phyloP scores from a whole-genome alignment of 306 rosid genomes.

The Glycine soja region DNA sequence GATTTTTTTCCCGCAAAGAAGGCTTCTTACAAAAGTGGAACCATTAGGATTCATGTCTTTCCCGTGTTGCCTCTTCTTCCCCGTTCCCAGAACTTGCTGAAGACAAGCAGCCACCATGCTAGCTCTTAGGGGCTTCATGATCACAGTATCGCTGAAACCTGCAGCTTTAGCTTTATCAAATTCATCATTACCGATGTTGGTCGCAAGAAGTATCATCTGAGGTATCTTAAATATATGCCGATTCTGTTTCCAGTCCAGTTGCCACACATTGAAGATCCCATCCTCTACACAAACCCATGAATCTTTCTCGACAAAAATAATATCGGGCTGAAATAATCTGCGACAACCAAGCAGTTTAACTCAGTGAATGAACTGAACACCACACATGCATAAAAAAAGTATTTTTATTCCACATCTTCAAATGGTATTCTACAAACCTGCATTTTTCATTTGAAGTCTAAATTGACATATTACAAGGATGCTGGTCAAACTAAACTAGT shows the following conservation, averaged over 20 bases:
- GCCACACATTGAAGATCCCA: slow-evolving; percentile 56
- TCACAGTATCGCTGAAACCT: slow-evolving; percentile 89
- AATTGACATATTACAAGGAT: too few species aligned
- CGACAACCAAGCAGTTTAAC: slow-evolving; percentile 48
- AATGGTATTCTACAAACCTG: too few species aligned
- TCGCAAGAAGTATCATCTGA: slow-evolving; percentile 84
- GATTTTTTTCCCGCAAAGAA: slow-evolving; percentile 81
- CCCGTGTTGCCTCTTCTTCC: slow-evolving; percentile 77
- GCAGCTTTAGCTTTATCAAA: slow-evolving; percentile 73
- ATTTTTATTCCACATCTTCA: too few species aligned
- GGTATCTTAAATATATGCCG: slow-evolving; percentile 69
- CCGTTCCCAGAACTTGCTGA: slow-evolving; percentile 87
- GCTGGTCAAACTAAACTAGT: neutral
- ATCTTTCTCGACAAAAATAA: slow-evolving; percentile 89
- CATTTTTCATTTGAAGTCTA: too few species aligned
- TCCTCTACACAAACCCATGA: slow-evolving; percentile 78
- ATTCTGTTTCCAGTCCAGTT: slow-evolving; percentile 76
- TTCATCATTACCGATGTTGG: slow-evolving; percentile 70
- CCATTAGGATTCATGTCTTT: slow-evolving; percentile 62
- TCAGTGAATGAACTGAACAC: slow-evolving; percentile 42
- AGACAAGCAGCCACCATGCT: slow-evolving; percentile 99
- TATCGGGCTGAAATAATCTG: slow-evolving; percentile 82
- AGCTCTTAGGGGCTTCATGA: slow-evolving; percentile 96
- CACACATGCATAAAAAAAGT: neutral
- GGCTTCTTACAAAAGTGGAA: slow-evolving; percentile 66